Conservation (phyloP, 2,329 filamentous ascomycete genomes). For the Pseudomassariella vexata region DNA sequence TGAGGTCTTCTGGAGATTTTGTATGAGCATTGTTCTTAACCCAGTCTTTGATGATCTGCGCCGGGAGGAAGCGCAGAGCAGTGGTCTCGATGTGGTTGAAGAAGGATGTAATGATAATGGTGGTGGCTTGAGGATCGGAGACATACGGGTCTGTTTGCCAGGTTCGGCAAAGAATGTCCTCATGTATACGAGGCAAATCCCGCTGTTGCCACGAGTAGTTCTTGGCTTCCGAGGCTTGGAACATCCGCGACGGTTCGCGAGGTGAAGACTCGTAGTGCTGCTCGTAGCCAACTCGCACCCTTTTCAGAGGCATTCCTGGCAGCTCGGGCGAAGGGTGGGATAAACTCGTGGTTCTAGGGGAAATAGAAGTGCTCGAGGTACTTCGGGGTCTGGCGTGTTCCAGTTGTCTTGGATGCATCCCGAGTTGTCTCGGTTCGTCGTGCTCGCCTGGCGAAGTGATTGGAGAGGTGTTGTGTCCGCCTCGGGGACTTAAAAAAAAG, state of each 20-base stretch:
- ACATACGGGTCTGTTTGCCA: conserved; percentile 47
- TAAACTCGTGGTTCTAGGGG: conserved; percentile 34
- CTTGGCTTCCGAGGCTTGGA: conserved; percentile 29
- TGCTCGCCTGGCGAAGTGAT: conserved; percentile 45
- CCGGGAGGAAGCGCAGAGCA: conserved; percentile 35
- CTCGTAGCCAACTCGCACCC: conserved; percentile 41
- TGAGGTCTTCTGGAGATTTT: conserved; percentile 37
- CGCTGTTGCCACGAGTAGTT: conserved; percentile 31
- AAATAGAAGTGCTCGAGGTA: conserved; percentile 41
- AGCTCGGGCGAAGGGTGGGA: conserved; percentile 23
- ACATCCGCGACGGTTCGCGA: conserved; percentile 20
- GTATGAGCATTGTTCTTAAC: conserved; percentile 23
- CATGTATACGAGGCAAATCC: conserved; percentile 42
- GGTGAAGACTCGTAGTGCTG: conserved; percentile 32
- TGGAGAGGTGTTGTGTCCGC: conserved; percentile 52
- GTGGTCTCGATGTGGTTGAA: conserved; percentile 35
- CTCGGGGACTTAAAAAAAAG: conserved; percentile 40
- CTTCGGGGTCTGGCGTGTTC: conserved; percentile 35
- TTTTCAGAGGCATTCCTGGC: conserved; percentile 36
- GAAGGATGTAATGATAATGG: conserved; percentile 34
- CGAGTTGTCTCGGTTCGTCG: conserved; percentile 35
- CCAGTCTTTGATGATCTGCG: conserved; percentile 32
- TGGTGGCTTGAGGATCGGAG: conserved; percentile 33
- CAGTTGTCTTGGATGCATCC: conserved; percentile 21
- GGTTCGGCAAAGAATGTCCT: conserved; percentile 40